Percentiles rank a stretch among this genome's conserved stretches.
phyloP scores from a whole-genome alignment of 768 basidiomycete species.

The Podaxis sp. region DNA sequence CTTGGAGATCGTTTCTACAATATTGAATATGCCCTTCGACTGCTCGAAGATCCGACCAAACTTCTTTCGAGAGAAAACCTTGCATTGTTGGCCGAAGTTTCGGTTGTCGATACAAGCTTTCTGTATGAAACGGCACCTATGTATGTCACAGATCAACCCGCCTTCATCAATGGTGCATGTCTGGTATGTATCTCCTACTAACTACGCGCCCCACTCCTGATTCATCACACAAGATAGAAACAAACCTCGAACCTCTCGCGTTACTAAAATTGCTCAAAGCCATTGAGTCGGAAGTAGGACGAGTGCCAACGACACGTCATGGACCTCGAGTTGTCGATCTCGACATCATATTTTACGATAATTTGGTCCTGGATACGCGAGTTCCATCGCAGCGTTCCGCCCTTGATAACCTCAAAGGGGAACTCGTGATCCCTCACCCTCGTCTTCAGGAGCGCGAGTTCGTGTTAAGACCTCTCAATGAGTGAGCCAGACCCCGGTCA shows the following conservation, averaged over 20 bases:
- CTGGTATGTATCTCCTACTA: slow-evolving; percentile 44
- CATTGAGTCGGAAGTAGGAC: slow-evolving; percentile 73
- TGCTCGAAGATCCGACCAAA: slow-evolving; percentile 51
- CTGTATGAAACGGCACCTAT: slow-evolving; percentile 93
- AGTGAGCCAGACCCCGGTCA: slow-evolving; percentile 51
- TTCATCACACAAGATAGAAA: slow-evolving; percentile 59
- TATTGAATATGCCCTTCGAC: slow-evolving; percentile 70
- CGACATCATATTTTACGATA: slow-evolving; percentile 78
- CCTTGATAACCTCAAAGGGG: slow-evolving; percentile 52
- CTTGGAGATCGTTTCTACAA: slow-evolving; percentile 83
- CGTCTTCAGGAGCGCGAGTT: slow-evolving; percentile 84
- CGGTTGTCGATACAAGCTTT: slow-evolving; percentile 76
- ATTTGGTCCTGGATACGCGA: slow-evolving; percentile 54
- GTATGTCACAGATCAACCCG: slow-evolving; percentile 90
- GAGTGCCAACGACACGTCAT: slow-evolving; percentile 72
- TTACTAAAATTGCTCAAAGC: slow-evolving; percentile 65
- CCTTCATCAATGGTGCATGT: slow-evolving; percentile 89
- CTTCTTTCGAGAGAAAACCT: slow-evolving; percentile 19
- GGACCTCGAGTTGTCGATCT: slow-evolving; percentile 91
- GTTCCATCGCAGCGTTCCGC: slow-evolving; percentile 29
- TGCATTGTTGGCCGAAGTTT: slow-evolving; percentile 18
- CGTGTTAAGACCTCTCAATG: slow-evolving; percentile 80
- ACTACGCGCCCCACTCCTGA: not conserved
- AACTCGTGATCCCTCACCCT: slow-evolving; percentile 85
- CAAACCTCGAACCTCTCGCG: slow-evolving; percentile 53